These are phyloP conservation scores for Penicillium paneum DNA, from an alignment of 2,329 filamentous ascomycete species.

Conservation along the genomic window DNA sequence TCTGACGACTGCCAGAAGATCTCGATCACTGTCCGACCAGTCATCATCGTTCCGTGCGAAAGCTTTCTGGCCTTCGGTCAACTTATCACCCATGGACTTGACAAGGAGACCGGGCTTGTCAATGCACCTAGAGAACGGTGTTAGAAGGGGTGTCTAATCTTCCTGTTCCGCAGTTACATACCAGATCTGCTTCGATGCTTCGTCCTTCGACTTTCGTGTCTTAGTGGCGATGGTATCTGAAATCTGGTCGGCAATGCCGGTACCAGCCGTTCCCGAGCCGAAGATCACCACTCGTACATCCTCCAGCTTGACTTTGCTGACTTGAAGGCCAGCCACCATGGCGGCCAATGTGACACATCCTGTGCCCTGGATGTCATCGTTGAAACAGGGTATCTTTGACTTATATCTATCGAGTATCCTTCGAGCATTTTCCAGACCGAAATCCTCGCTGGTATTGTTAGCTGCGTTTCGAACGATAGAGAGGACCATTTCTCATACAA, in stretches of 20 bases:
- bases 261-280: constrained; percentile 76
- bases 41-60: constrained; percentile 64
- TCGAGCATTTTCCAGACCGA: constrained; percentile 72
- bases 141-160: background rate
- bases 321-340: constrained; percentile 71
- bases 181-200: constrained; percentile 79
- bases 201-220: constrained; percentile 63
- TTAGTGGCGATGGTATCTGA: constrained; percentile 73
- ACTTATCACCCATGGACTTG: constrained; percentile 56
- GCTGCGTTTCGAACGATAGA: background rate
- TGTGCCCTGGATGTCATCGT: constrained; percentile 87
- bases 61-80: constrained; percentile 64
- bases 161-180: constrained; percentile 32
- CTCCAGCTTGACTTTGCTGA: constrained; percentile 62
- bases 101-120: constrained; percentile 78
- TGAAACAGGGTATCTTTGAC: constrained; percentile 75
- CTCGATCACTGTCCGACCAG: constrained; percentile 57
- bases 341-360: constrained; percentile 83
- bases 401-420: constrained; percentile 74
- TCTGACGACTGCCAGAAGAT: constrained; percentile 65
- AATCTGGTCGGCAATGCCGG: constrained; percentile 82
- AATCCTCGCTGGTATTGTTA: constrained; percentile 60
- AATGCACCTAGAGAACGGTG: constrained; percentile 58
- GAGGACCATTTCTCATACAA: constrained; percentile 48
- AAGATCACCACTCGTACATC: constrained; percentile 74